Base-by-base conservation (phyloP, 208 protist genomes). In the Blechomonas ayalai region DNA sequence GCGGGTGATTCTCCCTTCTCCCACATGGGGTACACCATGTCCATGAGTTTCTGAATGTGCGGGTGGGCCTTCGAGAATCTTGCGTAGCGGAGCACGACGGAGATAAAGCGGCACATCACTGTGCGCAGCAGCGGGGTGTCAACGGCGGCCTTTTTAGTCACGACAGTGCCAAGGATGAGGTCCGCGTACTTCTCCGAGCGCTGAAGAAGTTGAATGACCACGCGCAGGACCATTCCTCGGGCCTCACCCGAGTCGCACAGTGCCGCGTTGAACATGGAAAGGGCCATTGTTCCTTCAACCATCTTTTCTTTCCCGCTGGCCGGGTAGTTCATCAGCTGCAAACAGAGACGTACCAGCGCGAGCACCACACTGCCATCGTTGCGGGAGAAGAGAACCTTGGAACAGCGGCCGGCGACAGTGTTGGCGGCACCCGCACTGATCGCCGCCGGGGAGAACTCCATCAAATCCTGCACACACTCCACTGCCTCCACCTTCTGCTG, bases 41-140 rank as follows among this genome's bases (percentile, higher is more conserved):
- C 49, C 65, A 78, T 58, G 13, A 90, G 68, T 43, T 86, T 88
- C 16, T 58, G 47, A 40, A 94, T 84, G 53, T 91, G 79, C 22
- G 72, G 65, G 34, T 85, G 67, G 27, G 74, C 57, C 65, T 88
- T 84, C 12, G 65, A 73, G 42, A 86, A 79, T 40, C 82, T 59
- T 41, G 63, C 55, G 44, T 90, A 87, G 46, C 86, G 86, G 43
- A 95, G 73, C 20, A 95, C 77, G 10, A 85, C 72, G 44, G 80
- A 90, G 27, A 95, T 67, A 46, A 91, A 95, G 49, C 86, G 82
- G 63, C 86, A 95, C 68, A 95, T 68, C 16, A 91, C 86, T n/a
- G 80, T 86, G 22, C 67, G 64, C 42, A 89, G 69, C 25, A 91
- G 59, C 44, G 79, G 61, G 8, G 77, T 71, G 66, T 95, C 82